Base-by-base conservation (phyloP, 352 stramenopile genomes). In the Phytopythium vexans region DNA sequence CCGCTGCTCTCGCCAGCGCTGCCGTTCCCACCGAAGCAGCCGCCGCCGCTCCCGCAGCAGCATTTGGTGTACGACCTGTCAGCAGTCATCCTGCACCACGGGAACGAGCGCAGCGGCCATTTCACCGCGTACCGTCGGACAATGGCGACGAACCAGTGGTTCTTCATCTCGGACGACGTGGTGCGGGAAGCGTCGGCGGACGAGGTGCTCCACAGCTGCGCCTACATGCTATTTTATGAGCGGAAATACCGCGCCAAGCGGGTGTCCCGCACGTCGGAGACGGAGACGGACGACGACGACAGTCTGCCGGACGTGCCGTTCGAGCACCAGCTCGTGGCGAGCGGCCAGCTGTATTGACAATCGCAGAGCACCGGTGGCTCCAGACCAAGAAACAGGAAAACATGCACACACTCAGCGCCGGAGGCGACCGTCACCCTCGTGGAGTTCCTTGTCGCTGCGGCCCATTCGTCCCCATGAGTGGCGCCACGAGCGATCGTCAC, bases 191-290 rank as follows among this genome's bases (percentile, higher is more conserved):
- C 70, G 6, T 62, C 60, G 1, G 56, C 75, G 15, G 59, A 74
- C 34, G 79, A 94, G 51, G 84, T 96, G 42, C 61, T 90, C 37
- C 58, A 58, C 27, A 87, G 79, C 47, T 92, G 87, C 44, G 86
- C 86, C 34, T 96, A 96, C 68, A 92, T 96, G 81, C 56, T 96
- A n/a, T 94, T 96, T 57, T 96, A 96, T 65, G 82, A 94, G 60
- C 86, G 84, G 21, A 89, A 88, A 44, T 59, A 69, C 45, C 69
- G 74, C 33, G 56, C 66, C 14, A 79, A 75, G 64, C 59, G 52
- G n/a, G 61, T 37, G 49, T 57, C 49, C 37, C 60, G 69, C 15
- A 76, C 56, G 43, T 68, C 50, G 7, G 73, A 64, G 46, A 78
- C 59, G 0, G 60, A 66, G 41, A 72, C 60, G 9, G 61, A 81